These are phyloP conservation scores for Cyclotella choctawhatcheeana DNA, from an alignment of 108 stramenopile genomes.

Conservation along the genomic window DNA sequence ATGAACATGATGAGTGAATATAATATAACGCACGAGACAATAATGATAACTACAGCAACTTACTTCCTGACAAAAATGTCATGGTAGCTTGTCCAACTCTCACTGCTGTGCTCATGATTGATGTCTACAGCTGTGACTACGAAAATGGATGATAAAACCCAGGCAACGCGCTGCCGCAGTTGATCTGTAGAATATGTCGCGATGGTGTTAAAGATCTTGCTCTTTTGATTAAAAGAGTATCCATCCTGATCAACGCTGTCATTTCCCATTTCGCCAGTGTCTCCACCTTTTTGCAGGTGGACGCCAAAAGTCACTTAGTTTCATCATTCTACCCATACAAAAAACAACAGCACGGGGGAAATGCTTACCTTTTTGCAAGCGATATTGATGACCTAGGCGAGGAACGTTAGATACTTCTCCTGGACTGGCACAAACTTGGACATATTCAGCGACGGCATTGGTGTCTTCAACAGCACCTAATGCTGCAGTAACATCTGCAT, in stretches of 20 bases:
- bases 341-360: no score
- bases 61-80: slow-evolving; percentile 65
- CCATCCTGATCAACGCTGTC: no score
- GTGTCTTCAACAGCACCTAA: slow-evolving; percentile 30
- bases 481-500: slow-evolving; percentile 10
- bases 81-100: slow-evolving; percentile 42
- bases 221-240: no score
- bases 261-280: no score
- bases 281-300: no score
- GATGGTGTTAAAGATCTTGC: slow-evolving; percentile 45
- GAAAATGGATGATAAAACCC: slow-evolving; percentile 51
- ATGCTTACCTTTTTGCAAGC: slow-evolving; percentile 30
- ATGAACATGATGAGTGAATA: no score
- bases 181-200: slow-evolving; percentile 45
- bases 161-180: slow-evolving; percentile 59
- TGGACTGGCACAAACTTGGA: slow-evolving; percentile 48
- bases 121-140: slow-evolving; percentile 35
- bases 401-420: slow-evolving; percentile 50
- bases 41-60: no score
- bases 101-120: slow-evolving; percentile 23
- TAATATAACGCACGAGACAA: no score
- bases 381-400: slow-evolving; percentile 32
- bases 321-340: no score
- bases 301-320: no score
- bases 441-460: slow-evolving; percentile 11